Conservation (phyloP, 2,329 filamentous ascomycete species). For the Samsoniella hepiali region DNA sequence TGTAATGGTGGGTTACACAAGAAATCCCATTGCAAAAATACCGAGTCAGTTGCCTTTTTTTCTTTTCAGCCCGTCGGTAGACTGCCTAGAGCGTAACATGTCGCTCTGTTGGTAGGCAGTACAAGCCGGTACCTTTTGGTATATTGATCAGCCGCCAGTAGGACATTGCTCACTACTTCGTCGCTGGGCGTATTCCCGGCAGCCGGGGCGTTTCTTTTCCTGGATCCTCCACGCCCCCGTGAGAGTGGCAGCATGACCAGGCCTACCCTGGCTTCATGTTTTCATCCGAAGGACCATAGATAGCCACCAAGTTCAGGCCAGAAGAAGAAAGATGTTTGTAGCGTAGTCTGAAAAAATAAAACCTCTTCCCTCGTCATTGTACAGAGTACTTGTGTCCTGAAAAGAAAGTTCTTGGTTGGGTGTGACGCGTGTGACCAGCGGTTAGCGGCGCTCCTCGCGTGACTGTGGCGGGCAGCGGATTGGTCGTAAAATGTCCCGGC, state of each 20-base stretch:
- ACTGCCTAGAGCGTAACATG: background rate
- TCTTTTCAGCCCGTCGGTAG: background rate
- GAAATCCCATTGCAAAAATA: background rate
- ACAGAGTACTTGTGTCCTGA: background rate
- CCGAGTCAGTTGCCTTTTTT: background rate
- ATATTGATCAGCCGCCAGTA: background rate
- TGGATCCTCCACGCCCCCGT: background rate
- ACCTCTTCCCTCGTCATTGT: background rate
- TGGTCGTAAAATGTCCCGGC: background rate
- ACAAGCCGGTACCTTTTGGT: background rate
- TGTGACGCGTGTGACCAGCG: background rate
- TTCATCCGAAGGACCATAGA: background rate
- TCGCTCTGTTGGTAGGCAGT: background rate
- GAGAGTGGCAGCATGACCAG: background rate
- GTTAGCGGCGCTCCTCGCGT: background rate
- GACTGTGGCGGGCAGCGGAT: background rate
- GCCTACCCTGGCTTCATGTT: background rate
- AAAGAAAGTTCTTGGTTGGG: background rate
- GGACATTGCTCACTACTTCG: background rate
- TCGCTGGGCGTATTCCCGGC: background rate
- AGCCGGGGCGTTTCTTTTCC: background rate
- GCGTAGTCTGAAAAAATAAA: background rate
- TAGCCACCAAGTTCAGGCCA: no score
- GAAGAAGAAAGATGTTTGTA: background rate
- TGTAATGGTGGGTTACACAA: conserved; percentile 8